Percentiles rank a stretch among this genome's conserved stretches.
These are phyloP conservation scores for Diaporthe citrichinensis DNA, from an alignment of 2,329 filamentous ascomycete species.

Conservation along the genomic window DNA sequence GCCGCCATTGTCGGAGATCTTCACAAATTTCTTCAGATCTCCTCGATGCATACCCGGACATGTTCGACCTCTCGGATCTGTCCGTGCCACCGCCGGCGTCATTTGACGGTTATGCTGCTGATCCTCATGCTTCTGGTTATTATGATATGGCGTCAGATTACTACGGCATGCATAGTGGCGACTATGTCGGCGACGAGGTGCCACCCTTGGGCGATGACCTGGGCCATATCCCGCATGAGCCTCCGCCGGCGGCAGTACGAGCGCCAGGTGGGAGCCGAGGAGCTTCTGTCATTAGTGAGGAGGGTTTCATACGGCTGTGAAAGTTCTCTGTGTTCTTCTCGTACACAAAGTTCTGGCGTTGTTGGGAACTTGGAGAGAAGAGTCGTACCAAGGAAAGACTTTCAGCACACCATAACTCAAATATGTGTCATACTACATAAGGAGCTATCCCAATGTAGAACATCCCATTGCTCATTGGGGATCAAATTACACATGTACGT, in stretches of 20 bases:
- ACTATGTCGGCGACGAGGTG: neutral
- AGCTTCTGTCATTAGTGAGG: neutral
- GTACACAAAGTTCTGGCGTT: neutral
- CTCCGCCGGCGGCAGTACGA: neutral
- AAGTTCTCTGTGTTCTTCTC: too few species aligned
- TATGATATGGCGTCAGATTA: neutral
- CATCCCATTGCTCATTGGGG: neutral
- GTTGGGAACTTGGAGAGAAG: neutral
- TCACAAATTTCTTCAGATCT: neutral
- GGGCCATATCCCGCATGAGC: neutral
- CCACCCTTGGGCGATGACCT: neutral
- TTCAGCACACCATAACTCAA: too few species aligned
- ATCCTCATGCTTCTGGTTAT: neutral
- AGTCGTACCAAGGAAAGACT: too few species aligned
- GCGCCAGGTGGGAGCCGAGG: neutral
- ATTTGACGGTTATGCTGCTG: neutral
- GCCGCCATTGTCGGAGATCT: neutral
- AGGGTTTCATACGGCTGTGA: neutral
- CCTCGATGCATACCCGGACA: neutral
- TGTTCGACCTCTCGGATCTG: neutral
- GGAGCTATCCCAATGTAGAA: neutral
- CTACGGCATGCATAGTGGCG: neutral
- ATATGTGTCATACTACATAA: neutral
- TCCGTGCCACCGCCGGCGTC: neutral
- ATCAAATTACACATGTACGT: neutral